Evolutionary conservation across 805 yeast species (phyloP).

Genomic region (Yarrowia yakushimensis): DNA sequence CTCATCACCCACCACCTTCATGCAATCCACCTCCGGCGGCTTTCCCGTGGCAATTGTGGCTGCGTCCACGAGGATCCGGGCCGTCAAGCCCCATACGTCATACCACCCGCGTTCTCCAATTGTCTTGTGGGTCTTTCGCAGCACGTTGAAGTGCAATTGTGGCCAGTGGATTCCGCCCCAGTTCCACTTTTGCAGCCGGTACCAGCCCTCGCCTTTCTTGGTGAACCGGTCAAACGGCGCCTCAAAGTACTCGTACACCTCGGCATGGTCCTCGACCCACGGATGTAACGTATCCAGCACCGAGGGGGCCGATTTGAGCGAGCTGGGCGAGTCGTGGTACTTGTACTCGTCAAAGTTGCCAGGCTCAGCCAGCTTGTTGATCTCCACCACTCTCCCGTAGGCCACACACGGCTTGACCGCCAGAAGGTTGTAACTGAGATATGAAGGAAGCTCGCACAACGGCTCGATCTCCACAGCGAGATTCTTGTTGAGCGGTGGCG

Average conservation of each 20-base stretch:
- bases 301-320: conserved; percentile 29
- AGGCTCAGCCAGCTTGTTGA: conserved; percentile 5
- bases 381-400: conserved; percentile 25
- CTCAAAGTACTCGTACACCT: conserved; percentile 38
- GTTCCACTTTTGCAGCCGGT: conserved; percentile 32
- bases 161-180: conserved; percentile 39
- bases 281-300: conserved; percentile 20
- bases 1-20: conserved; percentile 36
- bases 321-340: conserved; percentile 26
- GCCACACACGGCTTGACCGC: conserved; percentile 73
- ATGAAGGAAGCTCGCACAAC: conserved; percentile 66
- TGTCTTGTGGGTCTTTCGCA: conserved; percentile 30
- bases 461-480: conserved; percentile 46
- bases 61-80: conserved; percentile 41
- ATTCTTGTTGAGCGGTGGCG: conserved; percentile 5
- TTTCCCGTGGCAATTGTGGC: conserved; percentile 38
- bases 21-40: conserved; percentile 38
- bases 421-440: conserved; percentile 73
- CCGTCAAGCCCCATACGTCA: conserved; percentile 45
- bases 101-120: conserved; percentile 36
- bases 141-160: conserved; percentile 37
- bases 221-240: conserved; percentile 34
- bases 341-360: background rate
- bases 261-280: conserved; percentile 29
- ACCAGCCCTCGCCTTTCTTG: conserved; percentile 28